Conservation (phyloP, 2,329 filamentous ascomycete species). For the Phoma herbarum region DNA sequence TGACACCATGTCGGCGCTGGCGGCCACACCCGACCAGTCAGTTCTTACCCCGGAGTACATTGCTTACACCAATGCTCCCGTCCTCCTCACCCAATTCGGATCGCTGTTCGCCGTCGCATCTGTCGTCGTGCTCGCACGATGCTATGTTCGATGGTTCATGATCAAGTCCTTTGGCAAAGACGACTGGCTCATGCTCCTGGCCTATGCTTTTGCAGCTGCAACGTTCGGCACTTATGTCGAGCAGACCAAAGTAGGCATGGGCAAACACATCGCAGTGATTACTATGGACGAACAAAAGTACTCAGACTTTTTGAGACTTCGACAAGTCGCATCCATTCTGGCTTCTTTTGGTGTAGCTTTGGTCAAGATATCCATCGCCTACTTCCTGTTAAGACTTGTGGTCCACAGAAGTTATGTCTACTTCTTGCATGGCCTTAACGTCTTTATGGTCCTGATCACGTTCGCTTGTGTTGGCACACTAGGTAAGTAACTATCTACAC, state of each 20-base stretch:
- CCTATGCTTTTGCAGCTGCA: constrained; percentile 30
- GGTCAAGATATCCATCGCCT: constrained; percentile 60
- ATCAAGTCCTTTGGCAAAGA: constrained; percentile 61
- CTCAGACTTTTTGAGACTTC: constrained; percentile 52
- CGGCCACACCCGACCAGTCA: constrained; percentile 5
- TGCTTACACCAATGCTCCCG: constrained; percentile 48
- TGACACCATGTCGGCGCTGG: constrained; percentile 8
- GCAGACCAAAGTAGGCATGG: constrained; percentile 58
- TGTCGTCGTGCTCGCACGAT: constrained; percentile 52
- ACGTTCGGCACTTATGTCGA: constrained; percentile 54
- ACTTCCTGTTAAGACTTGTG: constrained; percentile 58
- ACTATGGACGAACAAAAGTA: constrained; percentile 39
- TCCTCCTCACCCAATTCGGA: constrained; percentile 55
- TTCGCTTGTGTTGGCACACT: constrained; percentile 57
- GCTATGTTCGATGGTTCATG: constrained; percentile 59
- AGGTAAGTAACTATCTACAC: neutral
- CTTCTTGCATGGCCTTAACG: constrained; percentile 53
- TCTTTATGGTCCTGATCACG: constrained; percentile 55
- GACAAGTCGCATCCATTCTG: constrained; percentile 57
- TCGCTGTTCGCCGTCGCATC: constrained; percentile 52
- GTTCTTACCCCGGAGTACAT: constrained; percentile 42
- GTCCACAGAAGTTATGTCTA: constrained; percentile 45
- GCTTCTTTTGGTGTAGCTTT: constrained; percentile 57
- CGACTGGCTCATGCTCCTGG: constrained; percentile 58
- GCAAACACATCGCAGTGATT: constrained; percentile 56